Percentiles rank a stretch among this genome's conserved stretches.
Conservation (phyloP, 768 basidiomycete genomes). For the Fomitopsis serialis region DNA sequence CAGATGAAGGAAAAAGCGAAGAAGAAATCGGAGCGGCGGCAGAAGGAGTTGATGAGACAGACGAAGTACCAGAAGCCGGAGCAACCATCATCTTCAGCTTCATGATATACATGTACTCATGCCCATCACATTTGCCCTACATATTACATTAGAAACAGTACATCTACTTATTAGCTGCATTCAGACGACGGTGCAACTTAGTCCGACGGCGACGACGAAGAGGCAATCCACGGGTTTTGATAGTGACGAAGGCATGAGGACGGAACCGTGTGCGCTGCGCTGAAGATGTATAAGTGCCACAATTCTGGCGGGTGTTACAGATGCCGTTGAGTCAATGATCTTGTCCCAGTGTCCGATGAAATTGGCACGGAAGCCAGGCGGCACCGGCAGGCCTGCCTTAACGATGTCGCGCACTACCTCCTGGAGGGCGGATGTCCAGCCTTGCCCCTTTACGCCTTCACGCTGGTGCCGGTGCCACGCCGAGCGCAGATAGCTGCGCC, state of each 20-base stretch:
- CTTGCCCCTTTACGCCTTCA: constrained; percentile 18
- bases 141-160: neutral
- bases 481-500: constrained; percentile 24
- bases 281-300: constrained; percentile 10
- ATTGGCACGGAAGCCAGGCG: constrained; percentile 32
- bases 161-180: neutral
- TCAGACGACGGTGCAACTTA: neutral
- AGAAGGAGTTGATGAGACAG: neutral
- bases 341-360: constrained; percentile 29
- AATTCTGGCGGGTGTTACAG: neutral
- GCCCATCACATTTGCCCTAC: too few species aligned
- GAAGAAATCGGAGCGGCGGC: neutral
- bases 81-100: neutral
- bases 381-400: constrained; percentile 33
- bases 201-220: neutral
- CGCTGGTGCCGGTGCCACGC: constrained; percentile 24
- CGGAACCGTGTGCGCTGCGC: neutral
- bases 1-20: neutral
- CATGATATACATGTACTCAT: too few species aligned
- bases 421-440: constrained; percentile 31
- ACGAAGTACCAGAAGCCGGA: neutral
- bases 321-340: neutral
- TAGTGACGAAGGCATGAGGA: neutral
- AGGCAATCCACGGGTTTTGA: constrained; percentile 4
- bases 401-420: constrained; percentile 35